Percentiles rank a stretch among this genome's conserved stretches.
These are phyloP conservation scores for Peltaster fructicola DNA, from an alignment of 2,329 filamentous ascomycete species.

Conservation along the genomic window DNA sequence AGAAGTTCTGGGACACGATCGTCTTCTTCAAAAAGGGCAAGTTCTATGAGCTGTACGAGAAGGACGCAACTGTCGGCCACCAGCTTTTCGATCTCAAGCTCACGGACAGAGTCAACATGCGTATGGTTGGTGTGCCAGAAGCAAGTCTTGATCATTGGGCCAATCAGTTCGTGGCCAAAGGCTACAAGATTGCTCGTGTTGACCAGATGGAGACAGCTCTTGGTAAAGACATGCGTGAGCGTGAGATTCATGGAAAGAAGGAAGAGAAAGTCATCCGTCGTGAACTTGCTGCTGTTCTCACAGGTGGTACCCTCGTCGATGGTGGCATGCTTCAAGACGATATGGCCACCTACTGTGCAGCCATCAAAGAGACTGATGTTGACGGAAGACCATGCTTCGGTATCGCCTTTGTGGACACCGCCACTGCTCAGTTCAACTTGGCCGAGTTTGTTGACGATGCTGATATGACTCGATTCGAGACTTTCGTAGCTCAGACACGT, in stretches of 20 bases:
- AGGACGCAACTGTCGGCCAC: slow-evolving; percentile 89
- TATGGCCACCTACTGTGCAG: slow-evolving; percentile 89
- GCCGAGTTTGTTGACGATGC: slow-evolving; percentile 81
- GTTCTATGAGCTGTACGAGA: slow-evolving; percentile 96
- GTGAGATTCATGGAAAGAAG: slow-evolving; percentile 46
- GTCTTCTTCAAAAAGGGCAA: slow-evolving; percentile 99
- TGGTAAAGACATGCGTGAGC: slow-evolving; percentile 96
- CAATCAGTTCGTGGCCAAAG: slow-evolving; percentile 95
- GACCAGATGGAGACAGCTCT: slow-evolving; percentile 94
- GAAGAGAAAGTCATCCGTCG: slow-evolving; percentile 85
- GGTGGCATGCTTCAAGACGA: slow-evolving; percentile 95
- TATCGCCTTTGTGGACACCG: slow-evolving; percentile 84
- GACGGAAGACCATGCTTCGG: slow-evolving; percentile 72
- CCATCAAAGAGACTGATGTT: slow-evolving; percentile 57
- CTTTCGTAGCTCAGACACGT: slow-evolving; percentile 78
- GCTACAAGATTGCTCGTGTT: slow-evolving; percentile 89
- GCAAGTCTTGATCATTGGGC: slow-evolving; percentile 93
- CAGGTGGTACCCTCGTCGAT: slow-evolving; percentile 82
- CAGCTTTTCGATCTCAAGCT: slow-evolving; percentile 95
- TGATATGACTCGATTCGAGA: slow-evolving; percentile 93
- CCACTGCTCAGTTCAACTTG: slow-evolving; percentile 88
- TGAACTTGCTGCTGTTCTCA: slow-evolving; percentile 80
- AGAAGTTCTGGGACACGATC: slow-evolving; percentile 91
- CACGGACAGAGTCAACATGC: slow-evolving; percentile 97
- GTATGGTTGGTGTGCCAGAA: slow-evolving; percentile 96